phyloP scores from a whole-genome alignment of 345 rosid genomes.

The Conringia planisiliqua region DNA sequence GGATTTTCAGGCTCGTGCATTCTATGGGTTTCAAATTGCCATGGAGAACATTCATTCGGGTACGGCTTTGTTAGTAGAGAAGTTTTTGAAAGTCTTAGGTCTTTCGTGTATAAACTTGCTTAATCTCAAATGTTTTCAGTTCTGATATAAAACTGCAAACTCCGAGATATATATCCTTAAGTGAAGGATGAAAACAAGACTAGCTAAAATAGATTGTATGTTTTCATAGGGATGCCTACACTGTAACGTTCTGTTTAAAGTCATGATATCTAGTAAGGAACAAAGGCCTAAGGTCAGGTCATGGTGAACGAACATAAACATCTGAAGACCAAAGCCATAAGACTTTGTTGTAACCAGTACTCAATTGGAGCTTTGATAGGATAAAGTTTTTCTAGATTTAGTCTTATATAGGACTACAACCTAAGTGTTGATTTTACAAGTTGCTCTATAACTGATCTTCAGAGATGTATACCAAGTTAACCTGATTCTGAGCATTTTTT shows the following conservation, averaged over 20 bases:
- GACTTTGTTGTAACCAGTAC: neutral
- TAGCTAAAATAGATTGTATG: neutral
- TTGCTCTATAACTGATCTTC: neutral
- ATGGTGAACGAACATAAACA: neutral
- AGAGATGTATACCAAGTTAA: neutral
- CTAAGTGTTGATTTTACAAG: neutral
- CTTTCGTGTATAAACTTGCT: neutral
- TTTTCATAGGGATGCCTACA: neutral
- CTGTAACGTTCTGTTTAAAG: neutral
- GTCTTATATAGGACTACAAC: neutral
- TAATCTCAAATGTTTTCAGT: neutral
- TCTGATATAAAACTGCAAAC: neutral
- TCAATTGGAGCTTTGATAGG: neutral
- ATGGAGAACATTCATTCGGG: slow-evolving; percentile 98
- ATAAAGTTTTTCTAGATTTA: neutral
- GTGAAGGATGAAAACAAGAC: neutral
- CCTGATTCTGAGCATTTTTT: slow-evolving; percentile 16
- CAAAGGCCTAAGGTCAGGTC: neutral
- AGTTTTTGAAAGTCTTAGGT: neutral
- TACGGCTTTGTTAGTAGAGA: slow-evolving; percentile 30
- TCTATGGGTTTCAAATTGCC: slow-evolving; percentile 91
- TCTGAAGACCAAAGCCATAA: neutral
- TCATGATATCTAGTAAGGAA: neutral
- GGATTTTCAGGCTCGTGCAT: slow-evolving; percentile 74
- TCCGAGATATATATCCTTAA: neutral